Evolutionary conservation across 257 asterid genomes (phyloP), one percentile per base, ranked within the genome.

Genomic region (Penstemon davidsonii): DNA sequence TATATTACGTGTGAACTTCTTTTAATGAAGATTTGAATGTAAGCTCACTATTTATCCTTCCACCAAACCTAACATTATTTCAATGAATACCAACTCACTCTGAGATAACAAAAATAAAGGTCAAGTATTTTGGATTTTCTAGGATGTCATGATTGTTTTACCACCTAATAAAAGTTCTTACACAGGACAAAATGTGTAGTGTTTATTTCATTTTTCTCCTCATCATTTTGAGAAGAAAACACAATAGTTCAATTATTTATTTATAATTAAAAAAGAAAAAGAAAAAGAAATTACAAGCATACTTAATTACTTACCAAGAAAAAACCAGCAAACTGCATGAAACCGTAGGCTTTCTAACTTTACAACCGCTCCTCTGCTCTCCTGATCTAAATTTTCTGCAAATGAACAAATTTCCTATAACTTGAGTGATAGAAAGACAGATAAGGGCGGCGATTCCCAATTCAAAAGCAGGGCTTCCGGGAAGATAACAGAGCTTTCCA

Each of bases 401-500:
- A 54, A 78, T 38, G 57, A 85, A 69, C 66, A 84, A 69, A 63
- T 73, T 83, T 5, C 85, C 93, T 39, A 72, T 62, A 67, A 87
- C 65, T 70, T 91, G 95, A 54, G 82, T 76, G 39, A 79, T 40
- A 1, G 73, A 42, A 12, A 84, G 69, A 53, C 76, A 68, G 61
- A 83, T 58, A 13, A 87, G 52, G 45, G 90, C 87, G 5, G 86
- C 77, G 54, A 84, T 70, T 66, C 97, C 96, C 37, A 87, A 68
- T 54, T 68, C 84, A 43, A 79, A 84, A 5, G 88, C 87, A 4
- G 52, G 60, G 67, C 82, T 91, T 75, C 49, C 66, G 0, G 91
- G 88, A 79, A 91, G 68, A 63, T 70, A 77, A 82, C 96, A 91
- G 38, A 79, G 76, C 64, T 78, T 81, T 38, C 88, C 95, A 62